Percentiles rank a stretch among this genome's conserved stretches.
These are phyloP conservation scores for Boletus barrowsii DNA, from an alignment of 768 basidiomycete species.

Conservation along the genomic window DNA sequence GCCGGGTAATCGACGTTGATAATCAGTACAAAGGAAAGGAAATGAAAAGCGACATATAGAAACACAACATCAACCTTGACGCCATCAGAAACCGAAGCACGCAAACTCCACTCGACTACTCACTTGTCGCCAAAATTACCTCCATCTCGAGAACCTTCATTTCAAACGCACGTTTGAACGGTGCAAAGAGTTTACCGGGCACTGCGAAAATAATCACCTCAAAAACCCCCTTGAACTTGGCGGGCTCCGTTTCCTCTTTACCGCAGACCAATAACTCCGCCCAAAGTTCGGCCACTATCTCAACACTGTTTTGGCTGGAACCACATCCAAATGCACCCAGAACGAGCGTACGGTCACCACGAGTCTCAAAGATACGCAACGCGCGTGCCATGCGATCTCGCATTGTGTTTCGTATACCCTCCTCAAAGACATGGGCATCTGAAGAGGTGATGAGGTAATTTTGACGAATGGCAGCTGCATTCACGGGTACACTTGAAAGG, in stretches of 20 bases:
- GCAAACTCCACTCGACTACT: conserved; percentile 8
- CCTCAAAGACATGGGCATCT: conserved; percentile 35
- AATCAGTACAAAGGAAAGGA: not conserved
- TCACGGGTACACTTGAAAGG: conserved; percentile 42
- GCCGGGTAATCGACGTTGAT: not conserved
- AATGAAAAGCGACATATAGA: not conserved
- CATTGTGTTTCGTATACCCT: conserved; percentile 41
- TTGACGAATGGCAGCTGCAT: conserved; percentile 39
- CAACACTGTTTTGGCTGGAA: conserved; percentile 39
- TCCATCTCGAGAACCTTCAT: conserved; percentile 38
- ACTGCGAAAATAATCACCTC: conserved; percentile 44
- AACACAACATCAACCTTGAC: not conserved
- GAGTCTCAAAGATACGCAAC: conserved; percentile 41
- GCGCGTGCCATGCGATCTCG: conserved; percentile 48
- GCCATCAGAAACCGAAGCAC: not conserved
- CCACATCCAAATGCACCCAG: conserved; percentile 48
- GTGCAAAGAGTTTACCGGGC: conserved; percentile 33
- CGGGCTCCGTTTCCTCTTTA: conserved; percentile 17
- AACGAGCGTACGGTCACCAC: conserved; percentile 38
- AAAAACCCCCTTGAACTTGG: conserved; percentile 40
- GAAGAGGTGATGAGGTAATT: conserved; percentile 35
- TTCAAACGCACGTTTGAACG: conserved; percentile 41
- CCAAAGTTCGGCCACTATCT: conserved; percentile 43
- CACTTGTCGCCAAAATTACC: conserved; percentile 28
- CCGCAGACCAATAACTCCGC: conserved; percentile 42